Evolutionary conservation across 768 basidiomycete species (phyloP), one percentile per base, ranked within the genome.

Genomic region (Boletellus emodensis): DNA sequence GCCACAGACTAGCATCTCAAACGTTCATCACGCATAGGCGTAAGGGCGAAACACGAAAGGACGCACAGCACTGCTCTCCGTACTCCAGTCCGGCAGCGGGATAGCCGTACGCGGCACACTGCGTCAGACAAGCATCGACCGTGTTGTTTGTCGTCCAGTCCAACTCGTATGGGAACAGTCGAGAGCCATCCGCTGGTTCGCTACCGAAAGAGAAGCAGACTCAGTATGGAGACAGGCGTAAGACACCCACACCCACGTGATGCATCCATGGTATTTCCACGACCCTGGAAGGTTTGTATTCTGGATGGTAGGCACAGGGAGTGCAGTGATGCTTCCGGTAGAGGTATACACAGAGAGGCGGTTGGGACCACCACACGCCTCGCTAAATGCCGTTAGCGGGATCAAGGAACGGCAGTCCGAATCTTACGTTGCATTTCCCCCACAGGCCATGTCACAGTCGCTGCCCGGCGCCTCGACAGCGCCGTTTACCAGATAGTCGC

Each of bases 381-480:
- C 75, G 12, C 83, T 84, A 52, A 40, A 50, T 24, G 26, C 52
- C 35, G 48, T 53, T n/a, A 56, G 45, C n/a, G 32, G 53, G n/a
- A 53, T 35, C 20, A 26, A 24, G 12, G 6, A 35, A 17, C 35
- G 14, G 41, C 14, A 40, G 0, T 26, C 30, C 24, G 35, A 37
- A 0, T 63, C 83, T 58, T 55, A 86, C 87, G 78, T 73, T 11
- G 79, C 35, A 51, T 82, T 84, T 20, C 89, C 92, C 15, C 76
- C 76, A 53, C 92, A 94, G 0, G 73, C 75, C 85, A 85, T 88
- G 62, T 77, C 80, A 61, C 92, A 94, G 33, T 75, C 75, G 3
- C 70, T 65, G 1, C 77, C 75, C 1, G 71, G 53, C 0, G 76
- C 77, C 14, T 59, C 42, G 1, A 75, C 78, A 1, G 86, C 88